phyloP scores from a whole-genome alignment of 257 asterid genomes.

The Mitragyna speciosa region DNA sequence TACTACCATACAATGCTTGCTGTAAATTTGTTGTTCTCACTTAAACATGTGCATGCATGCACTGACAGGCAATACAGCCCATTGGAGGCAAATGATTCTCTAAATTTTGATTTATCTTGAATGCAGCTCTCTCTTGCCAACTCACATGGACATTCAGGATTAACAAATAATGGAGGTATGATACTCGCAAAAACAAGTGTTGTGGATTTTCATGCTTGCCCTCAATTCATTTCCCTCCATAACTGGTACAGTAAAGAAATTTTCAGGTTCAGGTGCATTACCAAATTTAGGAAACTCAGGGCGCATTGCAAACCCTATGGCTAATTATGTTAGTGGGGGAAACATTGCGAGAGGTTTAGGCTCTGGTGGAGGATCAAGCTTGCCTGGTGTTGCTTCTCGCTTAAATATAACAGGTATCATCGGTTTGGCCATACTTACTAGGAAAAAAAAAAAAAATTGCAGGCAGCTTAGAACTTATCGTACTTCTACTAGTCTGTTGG shows the following conservation, averaged over 20 bases:
- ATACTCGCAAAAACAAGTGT: conserved; percentile 11
- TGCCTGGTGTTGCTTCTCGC: conserved; percentile 77
- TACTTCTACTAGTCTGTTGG: not conserved
- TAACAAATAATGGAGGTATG: conserved; percentile 72
- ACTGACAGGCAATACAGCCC: not conserved
- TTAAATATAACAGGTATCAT: conserved; percentile 56
- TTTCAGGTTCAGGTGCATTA: conserved; percentile 58
- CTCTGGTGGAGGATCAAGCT: conserved; percentile 61
- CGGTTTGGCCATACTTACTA: not conserved
- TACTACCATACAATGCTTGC: not conserved
- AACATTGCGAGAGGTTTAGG: conserved; percentile 59
- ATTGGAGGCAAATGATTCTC: not conserved
- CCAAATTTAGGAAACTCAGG: conserved; percentile 72
- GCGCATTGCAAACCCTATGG: conserved; percentile 57
- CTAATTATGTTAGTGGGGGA: conserved; percentile 67
- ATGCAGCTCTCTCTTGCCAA: conserved; percentile 77
- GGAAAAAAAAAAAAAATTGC: not conserved
- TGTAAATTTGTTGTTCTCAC: not conserved
- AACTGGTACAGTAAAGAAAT: conserved; percentile 34
- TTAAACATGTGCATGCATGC: conserved; percentile 10
- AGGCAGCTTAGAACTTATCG: not conserved
- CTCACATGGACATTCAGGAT: conserved; percentile 74
- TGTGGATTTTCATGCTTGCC: not conserved
- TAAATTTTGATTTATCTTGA: conserved; percentile 24
- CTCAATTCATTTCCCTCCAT: not conserved